phyloP scores from a whole-genome alignment of 345 rosid genomes.

The Draba incana region DNA sequence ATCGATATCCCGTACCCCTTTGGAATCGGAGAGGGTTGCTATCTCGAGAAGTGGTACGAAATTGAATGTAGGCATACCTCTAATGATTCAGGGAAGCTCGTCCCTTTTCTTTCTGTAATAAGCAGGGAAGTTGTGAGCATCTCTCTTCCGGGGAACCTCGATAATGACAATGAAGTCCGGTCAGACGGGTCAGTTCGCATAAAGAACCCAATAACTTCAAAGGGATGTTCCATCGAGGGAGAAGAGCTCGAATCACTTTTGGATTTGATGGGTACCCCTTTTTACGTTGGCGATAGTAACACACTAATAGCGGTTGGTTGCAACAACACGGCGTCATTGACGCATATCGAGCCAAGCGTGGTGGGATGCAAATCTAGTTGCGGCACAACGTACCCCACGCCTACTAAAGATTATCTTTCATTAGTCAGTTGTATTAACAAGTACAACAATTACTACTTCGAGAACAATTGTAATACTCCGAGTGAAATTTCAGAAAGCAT shows the following conservation, averaged over 20 bases:
- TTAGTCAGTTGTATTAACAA: not conserved
- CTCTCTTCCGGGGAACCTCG: slow-evolving; percentile 10
- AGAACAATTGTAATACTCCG: too few species aligned
- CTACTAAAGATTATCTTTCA: slow-evolving; percentile 6
- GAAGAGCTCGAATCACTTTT: slow-evolving; percentile 5
- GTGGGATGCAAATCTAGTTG: slow-evolving; percentile 49
- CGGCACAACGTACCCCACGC: not conserved
- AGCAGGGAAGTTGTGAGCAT: slow-evolving; percentile 12
- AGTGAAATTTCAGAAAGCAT: too few species aligned
- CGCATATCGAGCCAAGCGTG: not conserved
- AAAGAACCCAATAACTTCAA: slow-evolving; percentile 12
- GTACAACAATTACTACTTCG: too few species aligned
- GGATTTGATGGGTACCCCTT: slow-evolving; percentile 30
- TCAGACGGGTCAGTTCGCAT: not conserved
- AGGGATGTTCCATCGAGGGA: slow-evolving; percentile 13
- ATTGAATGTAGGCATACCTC: slow-evolving; percentile 26
- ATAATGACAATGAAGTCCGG: too few species aligned
- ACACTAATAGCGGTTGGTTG: slow-evolving; percentile 45
- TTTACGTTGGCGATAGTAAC: not conserved
- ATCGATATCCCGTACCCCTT: slow-evolving; percentile 50
- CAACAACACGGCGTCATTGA: not conserved
- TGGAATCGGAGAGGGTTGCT: slow-evolving; percentile 41
- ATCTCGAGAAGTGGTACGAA: slow-evolving; percentile 8
- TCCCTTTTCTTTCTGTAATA: not conserved
- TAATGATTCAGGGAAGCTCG: not conserved